Evolutionary conservation across 139 green algal species (phyloP), one percentile per base, ranked within the genome.

Genomic region (Asterochloris erici): DNA sequence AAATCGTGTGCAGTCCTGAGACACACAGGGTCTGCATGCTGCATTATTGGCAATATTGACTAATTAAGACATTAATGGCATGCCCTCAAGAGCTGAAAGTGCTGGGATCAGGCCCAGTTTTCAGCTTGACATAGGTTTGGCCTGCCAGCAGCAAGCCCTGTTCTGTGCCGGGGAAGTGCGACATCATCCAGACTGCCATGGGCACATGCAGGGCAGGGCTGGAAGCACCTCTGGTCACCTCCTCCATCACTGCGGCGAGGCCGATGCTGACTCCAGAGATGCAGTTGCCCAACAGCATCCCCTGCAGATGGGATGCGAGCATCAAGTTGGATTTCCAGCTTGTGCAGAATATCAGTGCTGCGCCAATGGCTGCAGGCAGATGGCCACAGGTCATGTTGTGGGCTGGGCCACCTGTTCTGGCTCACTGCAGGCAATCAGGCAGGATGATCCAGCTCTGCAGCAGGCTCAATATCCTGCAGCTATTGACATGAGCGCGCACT

Each of bases 231-330:
- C 83, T 73, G 28, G 83, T 86, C 63, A 94, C 77, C 82, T 94
- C 89, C 15, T 93, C 88, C 19, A 96, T 85, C 61, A 92, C 78
- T 21, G 91, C 86, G 29, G 83, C 88, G 23, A 98, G 87, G 0
- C 92, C 94, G 10, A 97, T 82, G n/a, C 87, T 91, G 62, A 97
- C 85, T 38, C 89, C 88, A 24, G 81, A 90, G 70, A 95, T 93
- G 64, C 68, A 69, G 61, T 75, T 84, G 61, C 79, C 79, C 68
- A 87, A 68, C 60, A 98, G 81, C 91, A 97, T 95, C 78, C 93
- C 93, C 83, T 96, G 78, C 47, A 54, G 38, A 54, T 54, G 38
- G 4, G 38, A 6, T 54, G 38, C 38, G 38, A 54, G 38, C 38
- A 54, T 54, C 38, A 54, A 54, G 38, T 2, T 54, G 38, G 38